These are phyloP conservation scores for Coemansia sp. DNA, from an alignment of 192 early-diverging fungal species.

Conservation along the genomic window DNA sequence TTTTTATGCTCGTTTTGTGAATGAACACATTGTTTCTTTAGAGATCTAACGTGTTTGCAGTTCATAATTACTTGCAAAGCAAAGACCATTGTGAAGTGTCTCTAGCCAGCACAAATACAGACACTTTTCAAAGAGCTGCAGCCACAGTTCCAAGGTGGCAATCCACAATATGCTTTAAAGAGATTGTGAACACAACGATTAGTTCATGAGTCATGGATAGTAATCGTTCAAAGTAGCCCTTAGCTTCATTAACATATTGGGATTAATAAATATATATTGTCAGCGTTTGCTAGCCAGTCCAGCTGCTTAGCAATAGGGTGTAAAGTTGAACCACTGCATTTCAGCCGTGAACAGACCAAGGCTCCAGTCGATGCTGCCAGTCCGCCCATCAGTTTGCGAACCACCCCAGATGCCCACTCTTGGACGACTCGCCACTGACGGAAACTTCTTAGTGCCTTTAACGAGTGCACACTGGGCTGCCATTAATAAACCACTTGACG, in stretches of 20 bases:
- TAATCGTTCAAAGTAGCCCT: too few species aligned
- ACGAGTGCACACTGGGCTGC: conserved; percentile 50
- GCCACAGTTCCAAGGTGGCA: not conserved
- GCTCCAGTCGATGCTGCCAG: conserved; percentile 46
- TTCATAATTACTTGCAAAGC: not conserved
- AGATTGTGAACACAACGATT: too few species aligned
- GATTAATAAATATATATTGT: too few species aligned
- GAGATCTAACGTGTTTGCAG: not conserved
- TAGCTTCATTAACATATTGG: too few species aligned
- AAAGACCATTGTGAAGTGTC: not conserved
- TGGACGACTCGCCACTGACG: conserved; percentile 22
- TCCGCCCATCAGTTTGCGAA: conserved; percentile 42
- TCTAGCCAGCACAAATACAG: too few species aligned
- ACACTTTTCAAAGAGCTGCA: not conserved
- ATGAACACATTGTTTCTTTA: not conserved
- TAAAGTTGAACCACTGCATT: conserved; percentile 33
- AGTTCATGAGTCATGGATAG: too few species aligned
- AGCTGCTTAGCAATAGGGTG: conserved; percentile 28
- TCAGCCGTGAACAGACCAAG: conserved; percentile 30
- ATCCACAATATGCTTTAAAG: not conserved
- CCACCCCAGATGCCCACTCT: conserved; percentile 56
- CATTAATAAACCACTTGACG: conserved; percentile 63
- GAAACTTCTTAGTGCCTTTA: conserved; percentile 12
- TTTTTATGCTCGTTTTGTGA: not conserved
- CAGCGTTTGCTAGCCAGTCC: too few species aligned